Conservation (phyloP, 2,329 filamentous ascomycete species). For the Geosmithia flava region DNA sequence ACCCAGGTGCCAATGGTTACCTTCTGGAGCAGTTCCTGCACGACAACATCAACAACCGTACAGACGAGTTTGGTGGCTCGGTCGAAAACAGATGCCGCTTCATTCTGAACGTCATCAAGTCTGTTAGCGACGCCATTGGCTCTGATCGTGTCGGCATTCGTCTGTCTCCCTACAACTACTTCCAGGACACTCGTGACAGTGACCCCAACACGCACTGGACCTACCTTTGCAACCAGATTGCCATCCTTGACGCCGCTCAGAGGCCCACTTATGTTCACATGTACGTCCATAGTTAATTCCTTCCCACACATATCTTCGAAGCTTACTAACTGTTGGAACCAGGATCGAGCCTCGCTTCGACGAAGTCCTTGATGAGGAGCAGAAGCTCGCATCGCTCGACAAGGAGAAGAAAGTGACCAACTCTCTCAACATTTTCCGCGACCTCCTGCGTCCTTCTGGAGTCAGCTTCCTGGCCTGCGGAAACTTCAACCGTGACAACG, state of each 20-base stretch:
- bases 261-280: slow-evolving; percentile 31
- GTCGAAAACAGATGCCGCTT: slow-evolving; percentile 34
- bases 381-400: slow-evolving; percentile 25
- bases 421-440: slow-evolving; percentile 24
- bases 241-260: slow-evolving; percentile 15
- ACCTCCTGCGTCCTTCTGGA: slow-evolving; percentile 22
- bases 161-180: slow-evolving; percentile 22
- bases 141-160: slow-evolving; percentile 26
- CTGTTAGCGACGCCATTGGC: slow-evolving; percentile 16
- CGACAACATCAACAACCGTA: slow-evolving; percentile 21
- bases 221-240: slow-evolving; percentile 20
- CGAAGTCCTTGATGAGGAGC: slow-evolving; percentile 28
- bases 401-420: slow-evolving; percentile 5
- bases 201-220: slow-evolving; percentile 21
- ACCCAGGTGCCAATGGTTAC: slow-evolving; percentile 9
- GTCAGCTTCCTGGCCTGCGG: slow-evolving; percentile 36
- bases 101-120: slow-evolving; percentile 29
- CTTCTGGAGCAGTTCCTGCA: slow-evolving; percentile 38
- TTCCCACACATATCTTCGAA: not conserved
- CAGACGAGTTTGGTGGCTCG: slow-evolving; percentile 35
- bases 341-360: slow-evolving; percentile 34
- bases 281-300: slow-evolving; percentile 14
- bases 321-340: not conserved
- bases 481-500: slow-evolving; percentile 25
- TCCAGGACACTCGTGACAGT: slow-evolving; percentile 14